Conservation (phyloP, 1,284 basidiomycete species). For the Gastroboletus turbinatus region DNA sequence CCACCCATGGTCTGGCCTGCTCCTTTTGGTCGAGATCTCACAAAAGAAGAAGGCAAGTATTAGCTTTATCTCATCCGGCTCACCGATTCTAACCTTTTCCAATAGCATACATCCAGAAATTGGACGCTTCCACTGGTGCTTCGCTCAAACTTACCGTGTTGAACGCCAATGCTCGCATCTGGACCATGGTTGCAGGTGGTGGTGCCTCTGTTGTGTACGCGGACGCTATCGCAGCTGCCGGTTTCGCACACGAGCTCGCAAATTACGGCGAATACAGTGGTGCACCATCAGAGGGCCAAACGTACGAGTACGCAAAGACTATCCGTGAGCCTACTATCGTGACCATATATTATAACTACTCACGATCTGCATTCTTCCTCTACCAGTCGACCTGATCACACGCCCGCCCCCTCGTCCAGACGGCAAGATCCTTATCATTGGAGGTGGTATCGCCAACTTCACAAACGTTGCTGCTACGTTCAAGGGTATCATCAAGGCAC, state of each 20-base stretch:
- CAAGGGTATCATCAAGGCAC: constrained; percentile 98
- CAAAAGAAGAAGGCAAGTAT: constrained; percentile 79
- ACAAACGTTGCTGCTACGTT: constrained; percentile 99
- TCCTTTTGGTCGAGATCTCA: constrained; percentile 96
- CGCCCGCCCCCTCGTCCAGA: constrained; percentile 81
- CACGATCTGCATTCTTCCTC: not conserved
- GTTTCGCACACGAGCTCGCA: constrained; percentile 95
- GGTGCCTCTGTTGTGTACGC: constrained; percentile 86
- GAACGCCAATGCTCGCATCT: constrained; percentile 92
- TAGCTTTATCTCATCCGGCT: rapidly evolving
- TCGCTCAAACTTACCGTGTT: constrained; percentile 98
- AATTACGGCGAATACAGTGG: constrained; percentile 99
- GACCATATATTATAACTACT: not conserved
- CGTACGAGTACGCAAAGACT: constrained; percentile 99
- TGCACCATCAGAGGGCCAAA: constrained; percentile 97
- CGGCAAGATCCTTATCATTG: constrained; percentile 99
- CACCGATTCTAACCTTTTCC: not conserved
- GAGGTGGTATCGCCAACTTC: constrained; percentile 99
- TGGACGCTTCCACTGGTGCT: constrained; percentile 95
- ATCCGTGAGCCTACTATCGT: constrained; percentile 59
- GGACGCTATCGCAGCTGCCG: constrained; percentile 95
- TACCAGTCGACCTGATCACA: constrained; percentile 87
- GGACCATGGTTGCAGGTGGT: constrained; percentile 99
- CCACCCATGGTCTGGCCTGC: constrained; percentile 99
- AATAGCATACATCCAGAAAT: constrained; percentile 93